Evolutionary conservation across 2,329 filamentous ascomycete species (phyloP).

Genomic region (Fusarium zealandicum): DNA sequence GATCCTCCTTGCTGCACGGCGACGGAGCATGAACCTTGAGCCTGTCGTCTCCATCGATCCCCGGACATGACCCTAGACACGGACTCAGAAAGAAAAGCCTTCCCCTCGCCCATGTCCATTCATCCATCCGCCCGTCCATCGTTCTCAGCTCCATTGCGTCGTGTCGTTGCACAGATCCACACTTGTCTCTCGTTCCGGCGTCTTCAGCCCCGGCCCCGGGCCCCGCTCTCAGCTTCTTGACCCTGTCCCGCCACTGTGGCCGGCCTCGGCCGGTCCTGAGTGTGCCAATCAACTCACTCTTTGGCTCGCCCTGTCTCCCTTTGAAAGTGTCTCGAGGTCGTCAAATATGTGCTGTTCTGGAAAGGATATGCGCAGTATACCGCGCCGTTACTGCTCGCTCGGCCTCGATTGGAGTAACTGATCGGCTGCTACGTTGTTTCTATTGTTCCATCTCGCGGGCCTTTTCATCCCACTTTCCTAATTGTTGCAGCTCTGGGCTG

Average conservation of each 20-base stretch:
- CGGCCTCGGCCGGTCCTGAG: constrained; percentile 14
- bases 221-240: constrained; percentile 23
- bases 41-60: constrained; percentile 11
- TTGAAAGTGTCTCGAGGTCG: background rate
- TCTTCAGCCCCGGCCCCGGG: constrained; percentile 17
- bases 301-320: constrained; percentile 1
- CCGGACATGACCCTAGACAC: constrained; percentile 5
- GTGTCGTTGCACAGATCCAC: constrained; percentile 34
- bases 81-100: constrained; percentile 13
- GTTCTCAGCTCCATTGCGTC: constrained; percentile 11
- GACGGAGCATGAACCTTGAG: background rate
- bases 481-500: constrained; percentile 19
- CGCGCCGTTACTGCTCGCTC: background rate
- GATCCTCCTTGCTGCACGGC: constrained; percentile 1
- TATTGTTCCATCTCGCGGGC: constrained; percentile 1
- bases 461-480: constrained; percentile 11
- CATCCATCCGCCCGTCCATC: constrained; percentile 3
- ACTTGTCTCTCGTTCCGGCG: constrained; percentile 28
- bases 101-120: constrained; percentile 4
- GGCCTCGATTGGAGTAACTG: constrained; percentile 7
- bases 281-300: constrained; percentile 18
- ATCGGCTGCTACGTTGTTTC: constrained; percentile 18
- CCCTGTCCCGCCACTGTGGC: constrained; percentile 23
- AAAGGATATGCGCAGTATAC: constrained; percentile 13
- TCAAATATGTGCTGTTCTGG: constrained; percentile 3